A percentile compares a stretch with the other conserved stretches of the same genome.
These are phyloP conservation scores for Collybiopsis luxurians DNA, from an alignment of 768 basidiomycete species.

Conservation along the genomic window DNA sequence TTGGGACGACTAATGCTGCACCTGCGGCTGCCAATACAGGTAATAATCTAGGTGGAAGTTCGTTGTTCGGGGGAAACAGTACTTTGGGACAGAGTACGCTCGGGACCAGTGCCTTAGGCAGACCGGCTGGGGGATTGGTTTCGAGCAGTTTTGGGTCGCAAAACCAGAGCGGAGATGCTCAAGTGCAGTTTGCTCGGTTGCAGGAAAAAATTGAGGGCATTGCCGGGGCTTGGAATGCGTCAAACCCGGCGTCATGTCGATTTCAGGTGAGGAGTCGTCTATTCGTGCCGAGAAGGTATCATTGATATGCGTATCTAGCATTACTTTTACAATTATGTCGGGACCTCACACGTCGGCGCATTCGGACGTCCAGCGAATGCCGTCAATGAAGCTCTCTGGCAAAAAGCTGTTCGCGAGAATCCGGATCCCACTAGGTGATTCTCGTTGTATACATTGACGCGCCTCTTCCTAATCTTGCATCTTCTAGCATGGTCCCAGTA, in stretches of 20 bases:
- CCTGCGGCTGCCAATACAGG: constrained; percentile 25
- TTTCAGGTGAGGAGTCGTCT: constrained; percentile 63
- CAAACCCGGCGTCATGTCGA: constrained; percentile 59
- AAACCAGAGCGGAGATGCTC: constrained; percentile 57
- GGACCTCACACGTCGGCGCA: constrained; percentile 58
- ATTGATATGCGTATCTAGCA: constrained; percentile 40
- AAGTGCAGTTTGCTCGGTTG: constrained; percentile 53
- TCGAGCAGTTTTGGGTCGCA: constrained; percentile 29
- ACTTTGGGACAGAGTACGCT: constrained; percentile 27
- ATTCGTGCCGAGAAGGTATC: too few relatives aligned
- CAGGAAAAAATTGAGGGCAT: constrained; percentile 61
- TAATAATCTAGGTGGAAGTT: constrained; percentile 12
- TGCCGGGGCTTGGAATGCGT: constrained; percentile 58
- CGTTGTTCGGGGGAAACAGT: constrained; percentile 17
- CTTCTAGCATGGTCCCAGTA: constrained; percentile 68
- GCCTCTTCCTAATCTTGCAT: neutral
- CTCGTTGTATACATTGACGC: neutral
- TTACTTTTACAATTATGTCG: constrained; percentile 83
- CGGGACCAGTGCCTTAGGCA: constrained; percentile 23
- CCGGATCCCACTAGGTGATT: constrained; percentile 76
- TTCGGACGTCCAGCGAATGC: constrained; percentile 75
- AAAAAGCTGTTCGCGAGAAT: constrained; percentile 76
- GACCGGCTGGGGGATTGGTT: constrained; percentile 23
- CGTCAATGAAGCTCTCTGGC: constrained; percentile 71
- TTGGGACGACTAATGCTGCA: constrained; percentile 30